Evolutionary conservation across 331 rosid genomes (phyloP).

Genomic region (Saraca asoca): DNA sequence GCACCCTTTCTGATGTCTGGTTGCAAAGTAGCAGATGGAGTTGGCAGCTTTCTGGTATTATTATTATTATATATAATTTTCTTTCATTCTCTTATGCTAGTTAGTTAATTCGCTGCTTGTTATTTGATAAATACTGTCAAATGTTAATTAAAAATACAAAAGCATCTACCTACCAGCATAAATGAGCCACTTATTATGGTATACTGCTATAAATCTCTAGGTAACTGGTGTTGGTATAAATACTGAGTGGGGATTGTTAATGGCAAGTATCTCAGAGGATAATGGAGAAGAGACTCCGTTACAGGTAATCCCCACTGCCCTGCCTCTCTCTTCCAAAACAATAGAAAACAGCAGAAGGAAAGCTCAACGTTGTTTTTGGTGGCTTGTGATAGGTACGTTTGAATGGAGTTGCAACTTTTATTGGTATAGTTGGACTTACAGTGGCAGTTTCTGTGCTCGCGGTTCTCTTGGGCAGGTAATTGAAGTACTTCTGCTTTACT

Average conservation of each 20-base stretch:
- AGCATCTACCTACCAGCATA: constrained; percentile 15
- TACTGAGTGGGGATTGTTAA: constrained; percentile 99
- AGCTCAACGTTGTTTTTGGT: constrained; percentile 33
- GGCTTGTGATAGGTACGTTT: constrained; percentile 75
- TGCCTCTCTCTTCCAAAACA: constrained; percentile 30
- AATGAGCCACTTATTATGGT: constrained; percentile 24
- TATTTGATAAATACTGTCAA: too few species aligned
- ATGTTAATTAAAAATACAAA: too few species aligned
- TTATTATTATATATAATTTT: constrained; percentile 22
- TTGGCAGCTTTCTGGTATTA: constrained; percentile 90
- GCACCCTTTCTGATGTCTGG: constrained; percentile 96
- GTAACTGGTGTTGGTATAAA: constrained; percentile 96
- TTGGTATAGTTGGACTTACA: constrained; percentile 87
- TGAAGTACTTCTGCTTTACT: neutral
- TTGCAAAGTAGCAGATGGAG: constrained; percentile 96
- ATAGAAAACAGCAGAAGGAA: neutral
- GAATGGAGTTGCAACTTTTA: constrained; percentile 98
- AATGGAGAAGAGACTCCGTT: constrained; percentile 98
- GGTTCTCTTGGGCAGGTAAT: constrained; percentile 81
- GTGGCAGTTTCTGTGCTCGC: constrained; percentile 81
- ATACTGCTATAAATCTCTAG: constrained; percentile 44
- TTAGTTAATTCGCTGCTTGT: too few species aligned
- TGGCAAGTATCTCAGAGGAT: constrained; percentile 99
- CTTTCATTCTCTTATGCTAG: neutral
- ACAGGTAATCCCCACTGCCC: constrained; percentile 62